Conservation (phyloP, 352 stramenopile species). For the Phytophthora quininea region DNA sequence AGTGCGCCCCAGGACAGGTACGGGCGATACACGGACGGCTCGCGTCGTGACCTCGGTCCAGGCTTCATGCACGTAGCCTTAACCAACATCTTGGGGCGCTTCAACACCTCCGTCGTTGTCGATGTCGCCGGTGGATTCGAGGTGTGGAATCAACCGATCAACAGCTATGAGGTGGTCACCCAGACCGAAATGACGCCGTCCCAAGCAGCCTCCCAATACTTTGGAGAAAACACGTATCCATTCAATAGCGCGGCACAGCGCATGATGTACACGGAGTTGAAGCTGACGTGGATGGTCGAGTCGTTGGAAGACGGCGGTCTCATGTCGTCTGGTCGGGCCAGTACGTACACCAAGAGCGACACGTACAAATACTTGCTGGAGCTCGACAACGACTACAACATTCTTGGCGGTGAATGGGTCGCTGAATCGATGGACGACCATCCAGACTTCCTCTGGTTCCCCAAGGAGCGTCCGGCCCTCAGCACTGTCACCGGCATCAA, state of each 20-base stretch:
- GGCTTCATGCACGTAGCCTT: constrained; percentile 45
- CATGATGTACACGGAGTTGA: constrained; percentile 43
- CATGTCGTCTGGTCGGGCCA: constrained; percentile 13
- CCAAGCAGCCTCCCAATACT: constrained; percentile 32
- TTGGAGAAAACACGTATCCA: constrained; percentile 36
- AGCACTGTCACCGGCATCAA: constrained; percentile 25
- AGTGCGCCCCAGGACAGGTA: constrained; percentile 32
- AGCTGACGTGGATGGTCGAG: constrained; percentile 43
- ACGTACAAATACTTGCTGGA: constrained; percentile 40
- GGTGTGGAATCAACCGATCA: constrained; percentile 63
- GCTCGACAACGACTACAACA: constrained; percentile 32
- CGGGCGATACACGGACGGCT: constrained; percentile 38
- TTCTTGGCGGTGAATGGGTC: constrained; percentile 40
- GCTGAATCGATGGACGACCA: constrained; percentile 26
- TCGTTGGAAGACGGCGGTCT: constrained; percentile 31
- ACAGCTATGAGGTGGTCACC: constrained; percentile 37
- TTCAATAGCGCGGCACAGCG: constrained; percentile 40
- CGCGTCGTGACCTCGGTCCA: constrained; percentile 42
- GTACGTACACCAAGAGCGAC: constrained; percentile 14
- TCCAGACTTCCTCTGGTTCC: constrained; percentile 39
- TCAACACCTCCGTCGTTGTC: constrained; percentile 42
- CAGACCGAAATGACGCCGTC: constrained; percentile 29
- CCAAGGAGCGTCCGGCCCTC: constrained; percentile 13
- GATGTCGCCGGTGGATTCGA: constrained; percentile 33
- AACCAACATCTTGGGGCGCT: constrained; percentile 39